Conservation (phyloP, 768 basidiomycete genomes). For the Macrolepiota fuliginosa region DNA sequence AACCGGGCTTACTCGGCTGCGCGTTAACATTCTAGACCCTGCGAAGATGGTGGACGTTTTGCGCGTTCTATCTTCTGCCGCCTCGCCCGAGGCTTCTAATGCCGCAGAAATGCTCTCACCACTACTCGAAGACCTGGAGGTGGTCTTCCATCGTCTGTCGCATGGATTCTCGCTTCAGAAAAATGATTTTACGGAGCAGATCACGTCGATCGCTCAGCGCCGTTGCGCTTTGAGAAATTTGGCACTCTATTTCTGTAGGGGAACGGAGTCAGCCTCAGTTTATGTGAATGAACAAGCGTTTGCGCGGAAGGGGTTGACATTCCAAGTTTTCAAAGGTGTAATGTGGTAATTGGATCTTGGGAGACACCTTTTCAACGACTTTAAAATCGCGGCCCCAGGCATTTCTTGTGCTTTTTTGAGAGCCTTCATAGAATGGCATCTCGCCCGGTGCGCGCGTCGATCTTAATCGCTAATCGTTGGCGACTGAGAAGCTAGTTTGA, state of each 20-base stretch:
- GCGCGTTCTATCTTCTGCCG: neutral
- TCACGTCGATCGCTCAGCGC: neutral
- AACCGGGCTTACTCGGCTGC: no score
- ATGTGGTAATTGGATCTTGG: neutral
- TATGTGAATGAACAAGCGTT: neutral
- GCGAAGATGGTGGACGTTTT: neutral
- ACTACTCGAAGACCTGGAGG: neutral
- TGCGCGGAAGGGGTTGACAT: neutral
- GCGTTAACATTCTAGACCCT: no score
- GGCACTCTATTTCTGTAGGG: neutral
- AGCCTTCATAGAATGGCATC: no score
- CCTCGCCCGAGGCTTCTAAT: neutral
- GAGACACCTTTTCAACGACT: no score
- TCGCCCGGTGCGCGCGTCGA: no score
- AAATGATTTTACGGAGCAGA: neutral
- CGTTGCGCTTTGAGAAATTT: neutral
- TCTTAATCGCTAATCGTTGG: no score
- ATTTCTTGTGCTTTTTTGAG: no score
- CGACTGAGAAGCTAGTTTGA: no score
- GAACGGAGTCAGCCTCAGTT: neutral
- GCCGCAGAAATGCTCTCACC: neutral
- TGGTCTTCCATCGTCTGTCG: neutral
- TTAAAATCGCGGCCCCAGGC: no score
- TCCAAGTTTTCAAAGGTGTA: neutral
- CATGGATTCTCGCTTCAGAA: neutral